Base-by-base conservation (phyloP, 306 rosid species). In the Pyrus pyrifolia region DNA sequence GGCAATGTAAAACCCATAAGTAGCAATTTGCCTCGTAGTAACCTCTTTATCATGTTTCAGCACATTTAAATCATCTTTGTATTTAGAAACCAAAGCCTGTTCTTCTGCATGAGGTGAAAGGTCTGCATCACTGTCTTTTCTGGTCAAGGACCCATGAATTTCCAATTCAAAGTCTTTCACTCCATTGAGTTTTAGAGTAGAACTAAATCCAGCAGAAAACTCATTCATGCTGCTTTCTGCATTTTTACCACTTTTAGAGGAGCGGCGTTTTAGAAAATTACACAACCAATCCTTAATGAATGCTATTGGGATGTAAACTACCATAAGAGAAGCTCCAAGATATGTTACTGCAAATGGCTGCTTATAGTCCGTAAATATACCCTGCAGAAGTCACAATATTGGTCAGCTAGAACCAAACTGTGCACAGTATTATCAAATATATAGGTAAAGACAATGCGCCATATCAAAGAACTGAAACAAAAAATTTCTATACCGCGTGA, bases 291-390 rank as follows among this genome's bases (percentile, higher is more conserved):
- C 98, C 96, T 96, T 96, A 76, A 92, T 71, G 83, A 89, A 91
- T 68, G 97, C 92, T 88, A 96, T 63, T 75, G 99, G 99, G 79
- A 96, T 91, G 91, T 92, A 96, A 76, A 96, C 93, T 86, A 96
- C 96, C 98, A 96, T 85, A 81, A 96, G 98, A 75, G 98, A 96
- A 82, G 93, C 99, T 86, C 99, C 99, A 21, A 96, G 98, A 84
- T 96, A 96, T 25, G 99, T 92, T 83, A 96, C 86, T 6, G 94
- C 99, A 85, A 96, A 96, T 60, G 99, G 99, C 87, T 96, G 98
- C 89, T 89, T 96, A 83, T 96, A 96, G 82, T 84, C 89, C 70
- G 79, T 51, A 80, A 85, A 95, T 78, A 92, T 96, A 83, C 46
- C 93, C 98, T 96, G 95, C 40, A 44, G 59, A 84, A 57, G 21